Conservation (phyloP, 495 filamentous ascomycete species). For the Talaromyces borbonicus region DNA sequence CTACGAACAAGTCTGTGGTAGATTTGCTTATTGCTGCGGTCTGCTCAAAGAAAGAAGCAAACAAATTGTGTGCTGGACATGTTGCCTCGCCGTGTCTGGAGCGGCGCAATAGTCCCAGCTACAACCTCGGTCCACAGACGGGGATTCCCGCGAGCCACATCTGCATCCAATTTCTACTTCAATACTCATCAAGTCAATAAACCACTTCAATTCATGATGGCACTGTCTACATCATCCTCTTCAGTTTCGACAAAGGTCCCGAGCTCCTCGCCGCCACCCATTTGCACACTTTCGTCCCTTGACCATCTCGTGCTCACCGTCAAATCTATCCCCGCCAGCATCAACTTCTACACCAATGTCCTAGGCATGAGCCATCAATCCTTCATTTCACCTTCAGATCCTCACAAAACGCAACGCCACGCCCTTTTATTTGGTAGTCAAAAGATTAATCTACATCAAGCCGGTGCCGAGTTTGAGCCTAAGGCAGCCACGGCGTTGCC, state of each 20-base stretch:
- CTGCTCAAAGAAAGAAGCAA: background rate
- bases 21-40: background rate
- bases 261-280: background rate
- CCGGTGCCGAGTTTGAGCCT: constrained; percentile 44
- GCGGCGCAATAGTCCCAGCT: background rate
- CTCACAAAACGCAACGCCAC: constrained; percentile 28
- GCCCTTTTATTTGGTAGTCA: constrained; percentile 41
- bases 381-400: constrained; percentile 27
- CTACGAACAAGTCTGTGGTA: too few species aligned
- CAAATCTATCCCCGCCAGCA: constrained; percentile 30
- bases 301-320: constrained; percentile 47
- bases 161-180: background rate
- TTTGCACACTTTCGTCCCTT: constrained; percentile 20
- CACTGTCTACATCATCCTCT: background rate
- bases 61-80: background rate
- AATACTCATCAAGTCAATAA: background rate
- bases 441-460: constrained; percentile 46
- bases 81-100: background rate
- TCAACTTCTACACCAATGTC: constrained; percentile 36
- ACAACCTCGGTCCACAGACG: background rate
- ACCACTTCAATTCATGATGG: background rate
- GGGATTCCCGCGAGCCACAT: background rate
- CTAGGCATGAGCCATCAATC: constrained; percentile 42
- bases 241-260: background rate
- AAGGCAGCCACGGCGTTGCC: constrained; percentile 37